Conservation (phyloP, 225 moss, liverwort and hornwort species). For the Antitrichia curtipendula region DNA sequence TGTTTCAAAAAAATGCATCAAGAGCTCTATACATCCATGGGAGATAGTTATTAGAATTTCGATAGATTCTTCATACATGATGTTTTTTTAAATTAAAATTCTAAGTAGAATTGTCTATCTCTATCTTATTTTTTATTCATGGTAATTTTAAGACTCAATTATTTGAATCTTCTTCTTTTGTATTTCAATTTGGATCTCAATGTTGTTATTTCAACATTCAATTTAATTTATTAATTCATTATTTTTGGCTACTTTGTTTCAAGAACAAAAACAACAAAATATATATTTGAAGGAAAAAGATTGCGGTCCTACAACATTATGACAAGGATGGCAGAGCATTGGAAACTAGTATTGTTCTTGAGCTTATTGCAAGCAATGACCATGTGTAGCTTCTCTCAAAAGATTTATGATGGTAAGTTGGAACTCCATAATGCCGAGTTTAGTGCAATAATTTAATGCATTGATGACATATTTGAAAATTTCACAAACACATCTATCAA, state of each 20-base stretch:
- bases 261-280: not conserved
- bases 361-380: not conserved
- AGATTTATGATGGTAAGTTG: not conserved
- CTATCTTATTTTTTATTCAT: not conserved
- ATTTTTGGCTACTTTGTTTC: not conserved
- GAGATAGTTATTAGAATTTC: too few relatives aligned
- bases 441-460: too few relatives aligned
- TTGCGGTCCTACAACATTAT: accelerated
- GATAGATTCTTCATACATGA: not conserved
- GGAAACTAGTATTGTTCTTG: not conserved
- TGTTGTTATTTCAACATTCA: not conserved
- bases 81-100: not conserved
- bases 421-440: too few relatives aligned
- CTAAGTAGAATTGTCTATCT: not conserved
- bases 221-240: not conserved
- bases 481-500: not conserved
- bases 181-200: not conserved
- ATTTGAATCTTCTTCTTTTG: not conserved
- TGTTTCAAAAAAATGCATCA: not conserved
- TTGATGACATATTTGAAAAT: too few relatives aligned
- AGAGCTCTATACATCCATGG: not conserved
- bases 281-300: not conserved
- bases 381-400: not conserved
- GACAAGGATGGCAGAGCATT: not conserved
- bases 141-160: too few relatives aligned